phyloP scores from a whole-genome alignment of 192 early-diverging fungal genomes.

The Allomyces javanicus region DNA sequence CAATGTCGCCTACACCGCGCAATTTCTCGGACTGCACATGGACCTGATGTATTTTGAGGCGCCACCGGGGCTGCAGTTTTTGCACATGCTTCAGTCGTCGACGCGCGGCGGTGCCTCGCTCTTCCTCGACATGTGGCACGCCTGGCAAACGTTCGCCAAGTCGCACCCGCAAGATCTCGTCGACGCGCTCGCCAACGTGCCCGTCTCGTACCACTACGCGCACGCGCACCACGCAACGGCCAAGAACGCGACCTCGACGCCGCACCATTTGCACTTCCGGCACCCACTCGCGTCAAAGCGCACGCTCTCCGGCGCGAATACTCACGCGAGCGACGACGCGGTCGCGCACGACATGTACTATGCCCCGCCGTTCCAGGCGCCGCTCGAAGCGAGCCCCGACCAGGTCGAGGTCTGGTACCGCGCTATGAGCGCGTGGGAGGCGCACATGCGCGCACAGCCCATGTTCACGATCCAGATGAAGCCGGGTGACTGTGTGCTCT shows the following conservation, averaged over 20 bases:
- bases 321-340: background rate
- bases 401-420: slow-evolving; percentile 3
- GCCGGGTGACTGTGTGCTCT: slow-evolving; percentile 1
- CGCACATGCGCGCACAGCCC: background rate
- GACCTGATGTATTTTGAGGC: slow-evolving; percentile 4
- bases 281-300: slow-evolving; percentile 1
- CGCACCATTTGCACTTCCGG: background rate
- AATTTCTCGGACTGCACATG: slow-evolving; percentile 3
- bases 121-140: slow-evolving; percentile 1
- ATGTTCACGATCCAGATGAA: background rate
- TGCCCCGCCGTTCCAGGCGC: slow-evolving; percentile 4
- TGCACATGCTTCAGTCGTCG: background rate
- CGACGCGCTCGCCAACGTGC: background rate
- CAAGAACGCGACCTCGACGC: background rate
- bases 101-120: background rate
- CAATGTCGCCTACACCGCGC: slow-evolving; percentile 4
- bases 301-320: background rate
- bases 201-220: slow-evolving; percentile 5
- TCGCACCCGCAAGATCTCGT: background rate
- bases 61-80: slow-evolving; percentile 4
- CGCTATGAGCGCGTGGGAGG: background rate
- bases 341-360: slow-evolving; percentile 1
- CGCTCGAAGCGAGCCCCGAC: slow-evolving; percentile 1
- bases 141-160: background rate
- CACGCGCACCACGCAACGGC: background rate